Evolutionary conservation across 345 rosid species (phyloP).

Genomic region (Jatropha curcas): DNA sequence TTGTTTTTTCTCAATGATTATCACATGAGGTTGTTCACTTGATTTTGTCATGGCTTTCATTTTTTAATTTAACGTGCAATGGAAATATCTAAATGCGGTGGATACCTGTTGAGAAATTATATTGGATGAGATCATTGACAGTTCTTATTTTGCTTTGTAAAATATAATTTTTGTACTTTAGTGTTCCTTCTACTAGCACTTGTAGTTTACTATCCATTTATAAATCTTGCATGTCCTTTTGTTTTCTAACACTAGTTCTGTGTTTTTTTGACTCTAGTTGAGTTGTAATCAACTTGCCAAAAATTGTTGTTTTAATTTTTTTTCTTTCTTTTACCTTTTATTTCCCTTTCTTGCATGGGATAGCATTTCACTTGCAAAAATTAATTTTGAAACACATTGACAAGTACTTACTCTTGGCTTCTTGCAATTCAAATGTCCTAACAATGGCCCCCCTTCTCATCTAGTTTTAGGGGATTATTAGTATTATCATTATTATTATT

Average conservation of each 20-base stretch:
- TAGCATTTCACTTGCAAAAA: neutral
- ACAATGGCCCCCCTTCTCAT: neutral
- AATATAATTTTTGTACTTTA: neutral
- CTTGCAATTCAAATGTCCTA: neutral
- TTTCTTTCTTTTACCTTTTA: neutral
- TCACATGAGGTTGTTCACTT: constrained; percentile 1
- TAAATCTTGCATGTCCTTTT: neutral
- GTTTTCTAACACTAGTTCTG: neutral
- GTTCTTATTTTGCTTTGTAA: neutral
- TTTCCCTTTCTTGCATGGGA: neutral
- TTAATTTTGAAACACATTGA: neutral
- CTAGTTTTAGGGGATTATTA: neutral
- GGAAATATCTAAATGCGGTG: neutral
- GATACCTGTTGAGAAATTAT: neutral
- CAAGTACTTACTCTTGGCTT: neutral
- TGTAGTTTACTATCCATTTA: too few relatives aligned
- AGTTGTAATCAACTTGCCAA: too few relatives aligned
- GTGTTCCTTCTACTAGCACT: neutral
- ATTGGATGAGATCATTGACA: too few relatives aligned
- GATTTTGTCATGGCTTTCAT: neutral
- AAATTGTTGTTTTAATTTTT: neutral
- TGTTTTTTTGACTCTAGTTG: too few relatives aligned
- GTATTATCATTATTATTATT: neutral
- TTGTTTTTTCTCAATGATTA: neutral
- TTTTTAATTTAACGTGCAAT: neutral